A percentile compares a stretch with the other conserved stretches of the same genome.
phyloP scores from a whole-genome alignment of 176 grass and related monocot species.

The Cenchrus fungigraminus region DNA sequence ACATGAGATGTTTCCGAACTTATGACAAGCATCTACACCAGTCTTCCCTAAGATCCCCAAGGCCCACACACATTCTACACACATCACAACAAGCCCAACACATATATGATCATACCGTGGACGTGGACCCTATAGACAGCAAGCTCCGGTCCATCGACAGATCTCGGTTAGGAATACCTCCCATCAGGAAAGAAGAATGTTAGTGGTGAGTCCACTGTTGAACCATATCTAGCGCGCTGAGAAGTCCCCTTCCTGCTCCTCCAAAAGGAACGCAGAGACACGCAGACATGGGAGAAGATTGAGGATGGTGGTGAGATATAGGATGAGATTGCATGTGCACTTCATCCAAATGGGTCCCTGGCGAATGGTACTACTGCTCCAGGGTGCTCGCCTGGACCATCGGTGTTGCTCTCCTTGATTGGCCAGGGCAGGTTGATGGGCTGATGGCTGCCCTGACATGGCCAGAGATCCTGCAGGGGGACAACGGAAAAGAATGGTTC shows the following conservation, averaged over 20 bases:
- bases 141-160: not conserved
- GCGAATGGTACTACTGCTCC: not conserved
- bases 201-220: slow-evolving; percentile 43
- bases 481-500: slow-evolving; percentile 43
- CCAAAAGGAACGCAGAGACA: slow-evolving; percentile 17
- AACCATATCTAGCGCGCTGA: slow-evolving; percentile 11
- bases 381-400: slow-evolving; percentile 25
- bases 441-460: not conserved
- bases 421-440: not conserved
- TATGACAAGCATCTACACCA: not conserved
- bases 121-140: not conserved
- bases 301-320: not conserved
- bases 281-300: not conserved
- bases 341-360: not conserved
- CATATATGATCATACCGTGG: slow-evolving; percentile 5
- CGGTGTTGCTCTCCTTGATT: slow-evolving; percentile 29
- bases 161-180: slow-evolving; percentile 13
- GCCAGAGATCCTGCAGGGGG: slow-evolving; percentile 14
- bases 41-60: not conserved
- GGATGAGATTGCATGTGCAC: slow-evolving; percentile 48
- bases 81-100: slow-evolving; percentile 16
- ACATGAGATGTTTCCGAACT: not conserved
- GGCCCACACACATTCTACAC: slow-evolving; percentile 17
- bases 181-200: not conserved
- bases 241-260: slow-evolving; percentile 3